These are phyloP conservation scores for Exophiala aquamarina DNA, from an alignment of 2,329 filamentous ascomycete genomes.

Conservation along the genomic window DNA sequence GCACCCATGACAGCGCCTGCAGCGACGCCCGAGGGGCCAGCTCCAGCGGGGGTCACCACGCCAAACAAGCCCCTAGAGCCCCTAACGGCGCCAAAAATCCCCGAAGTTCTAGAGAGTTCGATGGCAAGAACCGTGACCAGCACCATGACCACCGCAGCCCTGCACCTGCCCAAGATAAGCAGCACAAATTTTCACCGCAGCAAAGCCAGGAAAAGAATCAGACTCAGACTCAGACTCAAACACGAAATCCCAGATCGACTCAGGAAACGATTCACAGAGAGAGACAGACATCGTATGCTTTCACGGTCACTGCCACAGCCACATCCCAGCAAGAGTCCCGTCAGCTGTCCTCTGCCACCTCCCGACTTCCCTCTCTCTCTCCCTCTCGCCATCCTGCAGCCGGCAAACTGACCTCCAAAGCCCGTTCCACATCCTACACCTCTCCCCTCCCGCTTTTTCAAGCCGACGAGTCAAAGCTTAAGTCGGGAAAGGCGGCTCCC, in stretches of 20 bases:
- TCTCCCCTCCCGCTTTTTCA: conserved; percentile 21
- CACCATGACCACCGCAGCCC: not conserved
- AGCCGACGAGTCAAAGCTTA: conserved; percentile 19
- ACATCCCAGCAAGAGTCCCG: not conserved
- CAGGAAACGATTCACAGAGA: not conserved
- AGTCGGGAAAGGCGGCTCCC: conserved; percentile 9
- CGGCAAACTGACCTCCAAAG: conserved; percentile 17
- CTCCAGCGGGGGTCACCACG: not conserved
- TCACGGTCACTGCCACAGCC: not conserved
- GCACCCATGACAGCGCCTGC: conserved; percentile 1
- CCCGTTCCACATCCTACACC: conserved; percentile 23
- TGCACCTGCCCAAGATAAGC: conserved; percentile 3
- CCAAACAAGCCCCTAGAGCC: conserved; percentile 1
- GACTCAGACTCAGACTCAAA: not conserved
- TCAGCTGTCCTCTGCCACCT: not conserved
- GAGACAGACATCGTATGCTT: not conserved
- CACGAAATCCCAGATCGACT: not conserved
- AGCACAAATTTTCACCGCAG: conserved; percentile 10
- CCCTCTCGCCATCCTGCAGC: conserved; percentile 4
- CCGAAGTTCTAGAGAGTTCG: conserved; percentile 26
- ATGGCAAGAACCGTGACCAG: conserved; percentile 7
- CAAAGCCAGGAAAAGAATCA: not conserved
- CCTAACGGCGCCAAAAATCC: conserved; percentile 9
- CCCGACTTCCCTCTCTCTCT: not conserved
- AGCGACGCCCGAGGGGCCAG: not conserved